These are phyloP conservation scores for Salvia sclarea DNA, from an alignment of 305 asterid species.

Conservation along the genomic window DNA sequence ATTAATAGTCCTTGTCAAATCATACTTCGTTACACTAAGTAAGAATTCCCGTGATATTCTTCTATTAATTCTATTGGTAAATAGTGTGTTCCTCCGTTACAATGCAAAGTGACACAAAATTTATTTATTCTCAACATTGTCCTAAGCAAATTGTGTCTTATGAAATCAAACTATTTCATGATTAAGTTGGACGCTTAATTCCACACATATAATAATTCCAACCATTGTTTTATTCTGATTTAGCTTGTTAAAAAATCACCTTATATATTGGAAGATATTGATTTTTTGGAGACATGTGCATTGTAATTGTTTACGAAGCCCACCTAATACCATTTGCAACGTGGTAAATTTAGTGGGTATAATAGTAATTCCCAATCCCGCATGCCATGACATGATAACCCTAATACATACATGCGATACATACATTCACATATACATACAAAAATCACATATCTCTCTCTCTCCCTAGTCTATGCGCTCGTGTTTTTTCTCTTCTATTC, in stretches of 20 bases:
- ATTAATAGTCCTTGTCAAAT: slow-evolving; percentile 19
- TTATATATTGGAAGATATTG: neutral
- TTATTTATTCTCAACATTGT: slow-evolving; percentile 17
- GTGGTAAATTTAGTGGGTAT: slow-evolving; percentile 32
- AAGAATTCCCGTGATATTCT: neutral
- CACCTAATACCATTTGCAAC: slow-evolving; percentile 28
- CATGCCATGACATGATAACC: too few species aligned
- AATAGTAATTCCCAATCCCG: slow-evolving; percentile 38
- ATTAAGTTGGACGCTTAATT: neutral
- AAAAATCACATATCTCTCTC: neutral
- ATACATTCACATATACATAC: slow-evolving; percentile 14
- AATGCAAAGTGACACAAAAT: neutral
- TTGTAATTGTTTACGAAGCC: slow-evolving; percentile 21
- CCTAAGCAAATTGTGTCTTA: slow-evolving; percentile 14
- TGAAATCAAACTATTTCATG: neutral
- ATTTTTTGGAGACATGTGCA: slow-evolving; percentile 28
- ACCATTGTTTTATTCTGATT: neutral
- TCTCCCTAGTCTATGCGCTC: neutral
- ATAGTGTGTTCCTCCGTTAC: neutral
- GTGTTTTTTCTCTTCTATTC: neutral
- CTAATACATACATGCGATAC: slow-evolving; percentile 1
- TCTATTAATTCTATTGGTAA: neutral
- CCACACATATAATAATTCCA: neutral
- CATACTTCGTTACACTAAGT: neutral
- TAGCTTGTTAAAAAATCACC: neutral